phyloP scores from a whole-genome alignment of 2,329 filamentous ascomycete species.

The Sphaerostilbella broomeana region DNA sequence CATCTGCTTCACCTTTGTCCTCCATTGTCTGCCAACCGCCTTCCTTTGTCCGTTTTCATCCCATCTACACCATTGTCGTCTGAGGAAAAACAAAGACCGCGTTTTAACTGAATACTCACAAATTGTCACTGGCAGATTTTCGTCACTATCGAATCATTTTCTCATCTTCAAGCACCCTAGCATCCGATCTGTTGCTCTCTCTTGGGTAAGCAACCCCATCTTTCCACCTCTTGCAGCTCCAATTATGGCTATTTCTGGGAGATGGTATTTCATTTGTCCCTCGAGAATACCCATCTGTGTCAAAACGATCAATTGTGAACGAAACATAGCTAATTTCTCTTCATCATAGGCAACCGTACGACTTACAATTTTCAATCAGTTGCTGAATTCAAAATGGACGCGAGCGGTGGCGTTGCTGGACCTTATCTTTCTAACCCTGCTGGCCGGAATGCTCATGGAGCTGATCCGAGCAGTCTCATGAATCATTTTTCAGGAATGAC shows the following conservation, averaged over 20 bases:
- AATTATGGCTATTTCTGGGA: not conserved
- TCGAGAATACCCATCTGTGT: too few relatives aligned
- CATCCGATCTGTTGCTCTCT: conserved; percentile 29
- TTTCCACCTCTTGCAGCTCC: too few relatives aligned
- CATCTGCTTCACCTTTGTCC: too few relatives aligned
- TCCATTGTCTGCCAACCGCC: too few relatives aligned
- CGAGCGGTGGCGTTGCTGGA: conserved; percentile 24
- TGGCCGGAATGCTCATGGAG: conserved; percentile 24
- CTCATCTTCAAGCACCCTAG: conserved; percentile 24
- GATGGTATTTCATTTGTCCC: not conserved
- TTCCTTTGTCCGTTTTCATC: not conserved
- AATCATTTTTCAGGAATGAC: conserved; percentile 33
- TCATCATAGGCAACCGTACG: conserved; percentile 21
- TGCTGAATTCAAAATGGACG: conserved; percentile 30
- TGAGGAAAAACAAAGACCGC: too few relatives aligned
- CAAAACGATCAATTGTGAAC: not conserved
- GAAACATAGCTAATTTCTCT: conserved; percentile 1
- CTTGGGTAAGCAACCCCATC: conserved; percentile 20
- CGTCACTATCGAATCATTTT: conserved; percentile 24
- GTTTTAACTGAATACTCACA: not conserved
- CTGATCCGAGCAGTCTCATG: conserved; percentile 27
- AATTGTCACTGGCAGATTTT: conserved; percentile 22
- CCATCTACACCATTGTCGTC: not conserved
- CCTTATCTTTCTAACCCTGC: conserved; percentile 27
- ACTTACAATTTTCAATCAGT: conserved; percentile 29